Base-by-base conservation (phyloP, 1,284 basidiomycete species). In the Cutaneotrichosporon sp. region DNA sequence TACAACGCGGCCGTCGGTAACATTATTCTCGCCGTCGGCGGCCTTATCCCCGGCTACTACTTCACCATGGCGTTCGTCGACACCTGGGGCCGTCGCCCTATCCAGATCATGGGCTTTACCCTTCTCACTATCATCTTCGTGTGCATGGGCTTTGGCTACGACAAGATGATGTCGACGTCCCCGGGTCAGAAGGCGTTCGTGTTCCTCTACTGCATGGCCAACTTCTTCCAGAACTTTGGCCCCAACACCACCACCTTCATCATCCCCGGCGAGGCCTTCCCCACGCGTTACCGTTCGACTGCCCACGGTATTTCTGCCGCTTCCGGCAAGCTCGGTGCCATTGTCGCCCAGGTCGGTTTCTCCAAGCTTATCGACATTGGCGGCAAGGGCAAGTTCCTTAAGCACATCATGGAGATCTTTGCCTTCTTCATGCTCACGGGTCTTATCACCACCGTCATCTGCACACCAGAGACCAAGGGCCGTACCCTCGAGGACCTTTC, bases 281-380 rank as follows among this genome's bases (percentile, higher is more conserved):
- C 89, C 2, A 91, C 89, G 3, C 83, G 88, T 42, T 89, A 89
- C 76, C 81, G 88, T 46, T 86, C 86, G 0, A 89, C 87, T 5
- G 85, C 82, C 3, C 87, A 90, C 73, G 88, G 88, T 73, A 89
- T 92, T 69, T 86, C 84, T 17, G 89, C 88, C 17, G 88, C 86
- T 4, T 83, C 81, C 22, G 87, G 87, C 48, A 91, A 90, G 74
- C 78, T 89, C 46, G 89, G 88, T 39, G 88, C 88, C 49, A 86
- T 92, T 68, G 74, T 90, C 44, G 84, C 87, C 4, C 87, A 90
- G 73, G 83, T 89, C 59, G 87, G 83, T 41, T 88, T 90, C 72
- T 81, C 83, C 30, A 81, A 80, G 52, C 73, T 90, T 46, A 81
- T 80, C 71, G 78, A 87, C 69, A 85, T 85, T 46, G 83, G 82